These are phyloP conservation scores for Leishmania gerbilli DNA, from an alignment of 208 protist genomes.

Conservation along the genomic window DNA sequence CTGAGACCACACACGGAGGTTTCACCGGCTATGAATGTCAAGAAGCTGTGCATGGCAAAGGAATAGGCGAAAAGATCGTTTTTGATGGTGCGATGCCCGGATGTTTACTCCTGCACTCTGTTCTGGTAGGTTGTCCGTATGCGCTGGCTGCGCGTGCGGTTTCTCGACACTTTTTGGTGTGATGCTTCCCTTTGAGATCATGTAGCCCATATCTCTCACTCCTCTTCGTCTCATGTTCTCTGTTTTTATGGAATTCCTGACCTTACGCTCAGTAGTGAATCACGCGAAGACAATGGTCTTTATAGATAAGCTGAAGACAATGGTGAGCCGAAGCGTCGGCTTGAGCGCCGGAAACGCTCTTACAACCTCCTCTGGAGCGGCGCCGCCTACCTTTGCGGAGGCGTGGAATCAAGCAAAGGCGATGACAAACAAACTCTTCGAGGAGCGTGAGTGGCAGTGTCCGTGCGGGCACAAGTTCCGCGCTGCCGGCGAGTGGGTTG, in stretches of 20 bases:
- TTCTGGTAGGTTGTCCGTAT: background rate
- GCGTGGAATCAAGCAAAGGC: slow-evolving; percentile 59
- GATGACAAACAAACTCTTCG: slow-evolving; percentile 72
- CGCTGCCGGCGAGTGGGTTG: slow-evolving; percentile 82
- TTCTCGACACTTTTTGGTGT: background rate
- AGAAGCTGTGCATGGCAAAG: background rate
- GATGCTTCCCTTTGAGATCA: background rate
- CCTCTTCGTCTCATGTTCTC: background rate
- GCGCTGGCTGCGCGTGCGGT: background rate
- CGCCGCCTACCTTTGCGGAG: slow-evolving; percentile 50
- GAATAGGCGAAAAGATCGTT: background rate
- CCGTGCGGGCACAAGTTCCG: slow-evolving; percentile 90
- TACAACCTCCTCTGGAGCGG: slow-evolving; percentile 34
- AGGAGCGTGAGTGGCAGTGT: slow-evolving; percentile 89
- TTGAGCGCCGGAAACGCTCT: slow-evolving; percentile 56
- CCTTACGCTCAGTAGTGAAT: background rate
- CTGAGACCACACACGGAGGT: background rate
- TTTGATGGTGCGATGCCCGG: background rate
- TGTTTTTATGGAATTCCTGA: background rate
- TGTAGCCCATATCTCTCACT: background rate
- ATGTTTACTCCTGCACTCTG: background rate
- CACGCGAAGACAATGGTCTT: slow-evolving; percentile 36
- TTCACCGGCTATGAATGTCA: background rate
- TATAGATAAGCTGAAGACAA: slow-evolving; percentile 82
- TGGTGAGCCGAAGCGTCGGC: slow-evolving; percentile 57